Evolutionary conservation across 257 asterid species (phyloP), one percentile per base, ranked within the genome.

Genomic region (Solanum lignicaule): DNA sequence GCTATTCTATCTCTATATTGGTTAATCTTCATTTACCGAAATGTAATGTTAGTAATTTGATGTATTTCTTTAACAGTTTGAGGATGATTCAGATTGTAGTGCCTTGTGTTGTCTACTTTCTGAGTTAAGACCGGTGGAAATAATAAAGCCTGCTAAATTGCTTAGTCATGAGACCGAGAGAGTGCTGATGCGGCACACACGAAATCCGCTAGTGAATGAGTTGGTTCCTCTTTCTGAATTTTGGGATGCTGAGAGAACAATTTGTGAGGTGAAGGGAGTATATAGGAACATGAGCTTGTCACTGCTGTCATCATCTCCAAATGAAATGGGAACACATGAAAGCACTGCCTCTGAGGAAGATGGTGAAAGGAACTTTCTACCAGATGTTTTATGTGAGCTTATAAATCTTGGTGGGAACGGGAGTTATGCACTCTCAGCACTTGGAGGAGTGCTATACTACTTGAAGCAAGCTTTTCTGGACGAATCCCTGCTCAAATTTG

Each of bases 91-190:
- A 82, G 99, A 95, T 68, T 97, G 99, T 94, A 94, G 95, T 90
- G 87, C 95, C 71, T 92, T 97, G 90, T 90, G 96, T 92, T 94
- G 95, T 91, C 92, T 97, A 87, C 92, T 97, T 88, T 92, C 98
- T 89, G 99, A 95, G 92, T 92, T 97, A 84, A 94, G 99, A 88
- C 99, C 99, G 3, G 98, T 97, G 85, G 99, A 97, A 90, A 93
- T 97, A 86, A 89, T 97, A 87, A 95, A 97, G 90, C 99, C 99
- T 65, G 94, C 98, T 82, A 95, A 95, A 94, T 89, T 95, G 91
- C 97, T 95, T 88, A 92, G 98, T 83, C 92, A 92, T 58, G 98
- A 95, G 88, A 94, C 99, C 6, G 99, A 97, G 92, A 94, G 91
- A 91, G 94, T 94, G 65, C 90, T 97, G 89, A 69, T 90, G 84